A percentile compares a stretch with the other conserved stretches of the same genome.
Conservation (phyloP, 2,329 filamentous ascomycete species). For the Ceratocystis smalleyi region DNA sequence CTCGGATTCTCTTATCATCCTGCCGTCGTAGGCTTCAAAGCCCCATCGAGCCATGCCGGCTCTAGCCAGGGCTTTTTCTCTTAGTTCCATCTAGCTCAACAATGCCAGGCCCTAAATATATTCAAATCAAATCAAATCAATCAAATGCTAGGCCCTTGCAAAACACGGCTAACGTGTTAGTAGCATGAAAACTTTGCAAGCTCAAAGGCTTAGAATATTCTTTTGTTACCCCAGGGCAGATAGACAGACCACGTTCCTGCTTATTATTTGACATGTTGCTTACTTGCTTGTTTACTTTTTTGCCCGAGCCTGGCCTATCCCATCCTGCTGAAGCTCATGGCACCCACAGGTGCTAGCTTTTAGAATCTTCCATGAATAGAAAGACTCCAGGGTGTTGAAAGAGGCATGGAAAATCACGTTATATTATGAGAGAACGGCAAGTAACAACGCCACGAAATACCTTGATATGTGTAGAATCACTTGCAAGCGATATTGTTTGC, state of each 20-base stretch:
- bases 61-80: neutral
- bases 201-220: neutral
- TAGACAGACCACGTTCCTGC: neutral
- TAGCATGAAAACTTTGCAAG: neutral
- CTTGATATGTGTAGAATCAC: too few relatives aligned
- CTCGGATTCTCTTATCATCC: neutral
- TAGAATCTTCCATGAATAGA: neutral
- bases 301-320: neutral
- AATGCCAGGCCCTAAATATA: neutral
- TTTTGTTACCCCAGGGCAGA: neutral
- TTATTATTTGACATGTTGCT: neutral
- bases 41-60: neutral
- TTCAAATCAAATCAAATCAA: too few relatives aligned
- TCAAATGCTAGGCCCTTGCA: neutral
- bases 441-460: too few relatives aligned
- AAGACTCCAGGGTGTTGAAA: neutral
- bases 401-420: too few relatives aligned
- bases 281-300: neutral
- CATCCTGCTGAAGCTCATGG: neutral
- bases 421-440: too few relatives aligned
- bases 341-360: neutral
- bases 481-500: too few relatives aligned
- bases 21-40: neutral
- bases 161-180: neutral
- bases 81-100: neutral